phyloP scores from a whole-genome alignment of 352 stramenopile species.

The Pythium apleroticum region DNA sequence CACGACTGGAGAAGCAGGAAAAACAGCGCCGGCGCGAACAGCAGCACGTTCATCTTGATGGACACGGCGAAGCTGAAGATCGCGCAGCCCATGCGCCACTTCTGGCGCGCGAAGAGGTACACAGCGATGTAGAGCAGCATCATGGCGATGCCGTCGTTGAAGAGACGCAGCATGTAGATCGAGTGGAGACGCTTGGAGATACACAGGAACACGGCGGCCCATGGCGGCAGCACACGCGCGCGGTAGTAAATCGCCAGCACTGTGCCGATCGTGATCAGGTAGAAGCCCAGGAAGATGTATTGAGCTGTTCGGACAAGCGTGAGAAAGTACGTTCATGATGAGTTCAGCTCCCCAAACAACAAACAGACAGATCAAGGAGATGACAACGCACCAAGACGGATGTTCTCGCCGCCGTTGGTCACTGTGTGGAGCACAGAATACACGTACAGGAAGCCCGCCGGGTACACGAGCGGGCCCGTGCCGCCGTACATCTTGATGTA shows the following conservation, averaged over 20 bases:
- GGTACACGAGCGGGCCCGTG: constrained; percentile 98
- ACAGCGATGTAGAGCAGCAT: constrained; percentile 94
- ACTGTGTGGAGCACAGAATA: constrained; percentile 93
- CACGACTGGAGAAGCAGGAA: constrained; percentile 94
- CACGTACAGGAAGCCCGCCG: constrained; percentile 97
- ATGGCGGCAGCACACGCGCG: constrained; percentile 74
- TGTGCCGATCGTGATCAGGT: constrained; percentile 89
- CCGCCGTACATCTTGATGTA: constrained; percentile 95
- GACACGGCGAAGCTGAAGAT: constrained; percentile 96
- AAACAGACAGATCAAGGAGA: background rate
- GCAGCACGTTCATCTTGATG: constrained; percentile 99
- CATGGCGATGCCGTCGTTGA: constrained; percentile 98
- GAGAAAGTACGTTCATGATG: background rate
- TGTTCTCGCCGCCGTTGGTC: constrained; percentile 84
- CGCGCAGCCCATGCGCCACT: constrained; percentile 89
- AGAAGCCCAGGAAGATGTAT: constrained; percentile 94
- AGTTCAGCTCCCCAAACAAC: background rate
- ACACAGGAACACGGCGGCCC: constrained; percentile 89
- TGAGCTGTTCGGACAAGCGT: constrained; percentile 61
- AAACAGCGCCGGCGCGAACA: constrained; percentile 96
- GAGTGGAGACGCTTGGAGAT: constrained; percentile 97
- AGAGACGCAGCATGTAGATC: constrained; percentile 98
- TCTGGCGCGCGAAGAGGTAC: constrained; percentile 80
- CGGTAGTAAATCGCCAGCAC: constrained; percentile 91
- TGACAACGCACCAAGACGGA: constrained; percentile 45